Base-by-base conservation (phyloP, 129 eudicot genomes). In the Arctium minus region DNA sequence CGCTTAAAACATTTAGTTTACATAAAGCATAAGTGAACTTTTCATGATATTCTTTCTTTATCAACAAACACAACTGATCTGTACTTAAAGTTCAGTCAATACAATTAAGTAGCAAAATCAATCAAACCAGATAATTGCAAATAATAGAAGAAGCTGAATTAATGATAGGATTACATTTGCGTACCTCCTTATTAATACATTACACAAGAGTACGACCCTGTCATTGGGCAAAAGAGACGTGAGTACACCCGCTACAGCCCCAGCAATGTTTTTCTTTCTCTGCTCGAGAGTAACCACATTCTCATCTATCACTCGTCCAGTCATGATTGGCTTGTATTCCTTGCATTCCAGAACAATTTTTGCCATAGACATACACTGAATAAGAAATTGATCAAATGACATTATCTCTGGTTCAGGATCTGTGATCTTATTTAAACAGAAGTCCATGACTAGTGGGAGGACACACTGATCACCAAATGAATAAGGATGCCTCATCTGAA, bases 381-480 rank as follows among this genome's bases (percentile, higher is more conserved):
- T 93, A 79, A 87, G 89, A 83, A 93, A 91, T 30, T 86, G 92
- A 80, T 96, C 98, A 84, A 91, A 96, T 17, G 93, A 90, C 53
- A 90, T 73, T 38, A 87, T 76, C 84, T 89, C 93, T n/a, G 94
- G 89, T 85, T 89, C 99, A 74, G 98, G 99, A 83, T 91, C 94
- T 35, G 90, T 89, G 83, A 96, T 96, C 83, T 89, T 90, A 81
- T 85, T 91, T 50, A 96, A 84, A 81, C 97, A 93, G 82, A 90
- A 96, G 77, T 96, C 95, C 85, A 90, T 83, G 62, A 93, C 92
- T 72, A 83, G 83, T 69, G 93, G 89, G 30, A 93, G 90, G 85
- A 96, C 99, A 85, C 90, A 76, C 65, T 93, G 90, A 81, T 96
- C 98, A 29, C 99, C 98, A 82, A 96, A 96, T 38, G 99, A 93